Evolutionary conservation across 208 protist genomes (phyloP).

Genomic region (Leishmania martiniquensis): DNA sequence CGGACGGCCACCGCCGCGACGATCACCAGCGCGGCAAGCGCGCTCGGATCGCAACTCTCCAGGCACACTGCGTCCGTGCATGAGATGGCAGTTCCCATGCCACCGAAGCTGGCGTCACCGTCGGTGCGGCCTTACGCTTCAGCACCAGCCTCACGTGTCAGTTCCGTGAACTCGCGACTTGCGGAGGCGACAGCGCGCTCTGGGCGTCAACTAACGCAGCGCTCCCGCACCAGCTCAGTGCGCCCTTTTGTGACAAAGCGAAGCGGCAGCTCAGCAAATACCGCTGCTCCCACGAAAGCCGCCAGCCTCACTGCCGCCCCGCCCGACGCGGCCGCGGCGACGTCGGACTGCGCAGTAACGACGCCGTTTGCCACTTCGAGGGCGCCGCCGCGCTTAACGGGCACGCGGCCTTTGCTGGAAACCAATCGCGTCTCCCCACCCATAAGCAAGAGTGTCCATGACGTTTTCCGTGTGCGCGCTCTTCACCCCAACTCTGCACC

Average conservation of each 20-base stretch:
- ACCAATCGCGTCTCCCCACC: neutral
- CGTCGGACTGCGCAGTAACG: neutral
- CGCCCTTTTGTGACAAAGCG: constrained; percentile 1
- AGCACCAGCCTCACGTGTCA: constrained; percentile 33
- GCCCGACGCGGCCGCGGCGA: too few species aligned
- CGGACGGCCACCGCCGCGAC: neutral
- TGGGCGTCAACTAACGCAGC: neutral
- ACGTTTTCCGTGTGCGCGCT: constrained; percentile 8
- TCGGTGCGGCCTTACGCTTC: constrained; percentile 18
- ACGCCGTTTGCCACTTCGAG: neutral
- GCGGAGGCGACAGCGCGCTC: neutral
- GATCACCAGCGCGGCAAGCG: neutral
- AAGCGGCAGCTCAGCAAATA: neutral
- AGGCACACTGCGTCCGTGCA: constrained; percentile 17
- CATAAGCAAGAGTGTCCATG: neutral
- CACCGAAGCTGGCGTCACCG: neutral
- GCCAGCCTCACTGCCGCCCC: neutral
- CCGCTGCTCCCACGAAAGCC: neutral
- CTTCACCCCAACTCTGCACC: constrained; percentile 2
- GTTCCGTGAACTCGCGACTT: constrained; percentile 39
- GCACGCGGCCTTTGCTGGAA: constrained; percentile 17
- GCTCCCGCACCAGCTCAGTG: neutral
- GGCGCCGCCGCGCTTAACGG: constrained; percentile 6
- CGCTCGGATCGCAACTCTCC: constrained; percentile 4
- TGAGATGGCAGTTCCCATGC: neutral